A percentile compares a stretch with the other conserved stretches of the same genome.
Evolutionary conservation across 2,329 filamentous ascomycete genomes (phyloP).

Genomic region (Pseudopyricularia javanii): DNA sequence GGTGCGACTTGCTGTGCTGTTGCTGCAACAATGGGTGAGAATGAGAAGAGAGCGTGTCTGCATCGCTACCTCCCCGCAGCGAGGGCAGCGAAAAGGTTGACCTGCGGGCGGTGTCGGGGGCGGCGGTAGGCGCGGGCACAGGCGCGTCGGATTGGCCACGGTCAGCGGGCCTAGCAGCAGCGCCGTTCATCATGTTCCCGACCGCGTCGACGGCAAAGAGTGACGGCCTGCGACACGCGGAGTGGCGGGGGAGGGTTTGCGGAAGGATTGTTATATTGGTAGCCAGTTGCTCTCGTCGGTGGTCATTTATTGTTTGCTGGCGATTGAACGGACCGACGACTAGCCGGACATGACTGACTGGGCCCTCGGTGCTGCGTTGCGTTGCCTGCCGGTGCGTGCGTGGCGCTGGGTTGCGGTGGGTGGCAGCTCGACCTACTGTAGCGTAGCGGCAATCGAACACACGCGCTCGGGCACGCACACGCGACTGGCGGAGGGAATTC

Average conservation of each 20-base stretch:
- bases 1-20: neutral
- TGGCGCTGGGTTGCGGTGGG: too few relatives aligned
- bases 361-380: too few relatives aligned
- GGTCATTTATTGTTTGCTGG: too few relatives aligned
- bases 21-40: neutral
- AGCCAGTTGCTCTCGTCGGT: too few relatives aligned
- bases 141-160: neutral
- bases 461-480: too few relatives aligned
- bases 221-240: neutral
- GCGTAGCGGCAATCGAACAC: too few relatives aligned
- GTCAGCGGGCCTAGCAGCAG: neutral
- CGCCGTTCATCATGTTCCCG: conserved; percentile 1
- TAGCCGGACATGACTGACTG: too few relatives aligned
- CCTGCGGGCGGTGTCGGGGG: neutral
- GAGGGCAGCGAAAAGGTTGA: conserved; percentile 2
- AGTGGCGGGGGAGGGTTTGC: neutral
- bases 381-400: too few relatives aligned
- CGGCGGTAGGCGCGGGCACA: neutral
- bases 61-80: neutral
- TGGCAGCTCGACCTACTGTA: too few relatives aligned
- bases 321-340: too few relatives aligned
- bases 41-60: neutral
- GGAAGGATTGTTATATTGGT: too few relatives aligned
- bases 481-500: too few relatives aligned
- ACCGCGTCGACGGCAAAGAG: neutral